Evolutionary conservation across 1,284 basidiomycete species (phyloP), one percentile per base, ranked within the genome.

Genomic region (Earliella scabrosa): DNA sequence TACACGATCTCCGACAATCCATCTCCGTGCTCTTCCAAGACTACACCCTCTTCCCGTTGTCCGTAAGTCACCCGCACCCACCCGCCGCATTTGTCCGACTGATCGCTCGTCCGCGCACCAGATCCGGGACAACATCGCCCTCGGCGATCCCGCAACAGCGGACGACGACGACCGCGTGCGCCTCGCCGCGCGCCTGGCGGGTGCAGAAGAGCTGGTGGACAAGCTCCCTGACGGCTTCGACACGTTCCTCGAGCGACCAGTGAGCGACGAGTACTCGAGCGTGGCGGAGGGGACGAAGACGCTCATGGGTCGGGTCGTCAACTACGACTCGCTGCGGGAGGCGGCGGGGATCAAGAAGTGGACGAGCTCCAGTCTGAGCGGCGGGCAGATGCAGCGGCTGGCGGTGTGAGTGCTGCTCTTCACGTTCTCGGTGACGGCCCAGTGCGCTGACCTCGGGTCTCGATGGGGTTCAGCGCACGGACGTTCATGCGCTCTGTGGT

Each of bases 321-420:
- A 87, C 61, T 85, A 81, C 63, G 68, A 68, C 11, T 66, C 70
- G 1, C 66, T 90, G 40, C 77, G 84, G 38, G 69, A 70, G 1
- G 72, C 71, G 23, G 77, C 82, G 38, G 71, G 72, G 0, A 72
- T 76, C 38, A 79, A 78, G 6, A 64, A 71, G 8, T 77, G 81
- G 70, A 71, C 71, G 2, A 56, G 66, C 0, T 73, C 73, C 2
- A 68, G 68, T 11, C 68, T 92, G 39, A 88, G 86, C 55, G 90
- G 90, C 0, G 90, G 90, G 0, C 88, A 92, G 71, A 85, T 89
- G 82, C 90, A 92, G 63, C 75, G 88, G 41, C 79, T 92, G 49
- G 89, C 90, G 9, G 74, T 92, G 86, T 90, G 67, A 62, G 81
- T 73, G 34, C 24, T 45, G 26, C 1, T n/a, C 27, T 13, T n/a